These are phyloP conservation scores for Mycena galericulata DNA, from an alignment of 768 basidiomycete genomes.

Conservation along the genomic window DNA sequence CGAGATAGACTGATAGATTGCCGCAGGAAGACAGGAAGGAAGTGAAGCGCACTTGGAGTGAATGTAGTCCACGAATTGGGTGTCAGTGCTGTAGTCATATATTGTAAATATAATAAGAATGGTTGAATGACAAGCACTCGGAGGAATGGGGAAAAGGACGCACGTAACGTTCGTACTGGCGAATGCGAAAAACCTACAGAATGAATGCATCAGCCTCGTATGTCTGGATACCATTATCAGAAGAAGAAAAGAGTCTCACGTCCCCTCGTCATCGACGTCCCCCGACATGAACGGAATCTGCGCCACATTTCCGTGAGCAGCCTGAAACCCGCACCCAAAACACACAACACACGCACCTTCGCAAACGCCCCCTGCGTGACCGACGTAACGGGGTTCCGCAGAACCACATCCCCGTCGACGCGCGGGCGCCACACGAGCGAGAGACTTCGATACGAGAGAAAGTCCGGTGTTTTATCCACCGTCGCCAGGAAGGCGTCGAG, in stretches of 20 bases:
- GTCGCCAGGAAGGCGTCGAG: slow-evolving; percentile 45
- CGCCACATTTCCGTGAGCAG: neutral
- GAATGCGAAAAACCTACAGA: slow-evolving; percentile 36
- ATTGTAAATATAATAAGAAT: neutral
- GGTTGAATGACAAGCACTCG: slow-evolving; percentile 10
- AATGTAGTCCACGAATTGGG: slow-evolving; percentile 4
- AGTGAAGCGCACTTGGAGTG: neutral
- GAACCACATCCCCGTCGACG: slow-evolving; percentile 53
- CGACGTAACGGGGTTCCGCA: slow-evolving; percentile 44
- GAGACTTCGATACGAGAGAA: slow-evolving; percentile 46
- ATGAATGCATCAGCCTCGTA: neutral
- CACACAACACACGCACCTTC: slow-evolving; percentile 36
- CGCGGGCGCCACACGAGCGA: slow-evolving; percentile 50
- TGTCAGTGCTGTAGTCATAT: slow-evolving; percentile 30
- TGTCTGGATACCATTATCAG: slow-evolving; percentile 1
- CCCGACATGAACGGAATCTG: slow-evolving; percentile 46
- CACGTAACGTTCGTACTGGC: slow-evolving; percentile 37
- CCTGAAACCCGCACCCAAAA: neutral
- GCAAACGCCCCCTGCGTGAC: slow-evolving; percentile 49
- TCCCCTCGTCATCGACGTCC: slow-evolving; percentile 56
- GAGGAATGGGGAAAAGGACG: neutral
- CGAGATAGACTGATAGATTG: too few species aligned
- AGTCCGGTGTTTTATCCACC: slow-evolving; percentile 43
- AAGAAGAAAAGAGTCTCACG: slow-evolving; percentile 41
- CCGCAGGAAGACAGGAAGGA: neutral